These are phyloP conservation scores for Kockiozyma suomiensis DNA, from an alignment of 805 yeast species.

Conservation along the genomic window DNA sequence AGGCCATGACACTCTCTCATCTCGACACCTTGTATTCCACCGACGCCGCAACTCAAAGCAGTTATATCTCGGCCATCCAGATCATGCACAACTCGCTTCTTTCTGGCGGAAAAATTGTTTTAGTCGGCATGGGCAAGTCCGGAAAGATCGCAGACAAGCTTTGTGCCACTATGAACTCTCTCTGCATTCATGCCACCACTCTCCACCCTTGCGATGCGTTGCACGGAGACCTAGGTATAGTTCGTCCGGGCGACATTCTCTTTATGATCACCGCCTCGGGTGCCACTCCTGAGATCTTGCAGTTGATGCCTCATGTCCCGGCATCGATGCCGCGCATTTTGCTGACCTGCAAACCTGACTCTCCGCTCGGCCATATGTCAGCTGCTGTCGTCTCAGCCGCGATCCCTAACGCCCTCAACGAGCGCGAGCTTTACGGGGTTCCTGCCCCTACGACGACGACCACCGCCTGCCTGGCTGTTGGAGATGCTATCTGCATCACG, in stretches of 20 bases:
- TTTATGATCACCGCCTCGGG: constrained; percentile 79
- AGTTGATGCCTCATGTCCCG: constrained; percentile 61
- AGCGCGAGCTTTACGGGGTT: constrained; percentile 68
- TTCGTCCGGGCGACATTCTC: constrained; percentile 59
- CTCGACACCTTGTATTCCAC: constrained; percentile 38
- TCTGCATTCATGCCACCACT: constrained; percentile 66
- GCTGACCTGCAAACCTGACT: constrained; percentile 63
- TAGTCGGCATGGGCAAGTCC: constrained; percentile 86
- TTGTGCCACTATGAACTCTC: constrained; percentile 80
- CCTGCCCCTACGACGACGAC: constrained; percentile 89
- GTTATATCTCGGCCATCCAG: constrained; percentile 40
- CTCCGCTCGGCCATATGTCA: constrained; percentile 56
- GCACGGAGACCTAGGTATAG: constrained; percentile 84
- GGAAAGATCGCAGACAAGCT: constrained; percentile 75
- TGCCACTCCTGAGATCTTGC: constrained; percentile 71
- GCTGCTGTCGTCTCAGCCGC: constrained; percentile 64
- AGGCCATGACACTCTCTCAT: constrained; percentile 44
- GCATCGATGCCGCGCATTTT: constrained; percentile 56
- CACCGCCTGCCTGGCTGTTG: constrained; percentile 69
- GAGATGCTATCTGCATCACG: constrained; percentile 79
- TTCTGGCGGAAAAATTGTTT: constrained; percentile 66
- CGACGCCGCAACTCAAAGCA: constrained; percentile 36
- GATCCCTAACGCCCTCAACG: constrained; percentile 59
- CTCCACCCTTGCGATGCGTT: constrained; percentile 86
- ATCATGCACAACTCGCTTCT: constrained; percentile 47